Evolutionary conservation across 257 asterid species (phyloP).

Genomic region (Petunia axillaris): DNA sequence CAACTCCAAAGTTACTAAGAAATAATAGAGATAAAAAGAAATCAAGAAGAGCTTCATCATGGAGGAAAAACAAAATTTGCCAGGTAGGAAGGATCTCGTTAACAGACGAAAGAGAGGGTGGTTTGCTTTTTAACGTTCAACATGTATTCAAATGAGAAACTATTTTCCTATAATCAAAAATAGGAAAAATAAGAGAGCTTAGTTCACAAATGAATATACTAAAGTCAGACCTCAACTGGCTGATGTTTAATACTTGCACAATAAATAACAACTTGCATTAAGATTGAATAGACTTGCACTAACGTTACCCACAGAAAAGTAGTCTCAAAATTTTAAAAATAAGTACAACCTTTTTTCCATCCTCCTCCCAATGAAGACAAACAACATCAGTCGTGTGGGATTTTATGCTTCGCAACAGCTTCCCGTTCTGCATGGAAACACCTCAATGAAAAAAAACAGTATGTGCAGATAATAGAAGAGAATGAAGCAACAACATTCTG

Average conservation of each 20-base stretch:
- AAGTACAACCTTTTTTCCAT: slow-evolving; percentile 47
- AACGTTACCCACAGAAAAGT: background rate
- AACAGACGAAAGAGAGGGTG: background rate
- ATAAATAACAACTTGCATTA: slow-evolving; percentile 15
- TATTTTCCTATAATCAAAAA: background rate
- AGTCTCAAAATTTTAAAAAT: slow-evolving; percentile 22
- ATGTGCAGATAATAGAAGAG: slow-evolving; percentile 2
- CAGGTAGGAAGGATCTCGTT: slow-evolving; percentile 11
- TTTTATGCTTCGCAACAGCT: slow-evolving; percentile 78
- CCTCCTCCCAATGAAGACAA: slow-evolving; percentile 96
- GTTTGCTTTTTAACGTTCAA: background rate
- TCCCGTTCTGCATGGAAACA: slow-evolving; percentile 68
- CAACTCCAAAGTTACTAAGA: slow-evolving; percentile 5
- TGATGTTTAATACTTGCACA: slow-evolving; percentile 12
- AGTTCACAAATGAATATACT: slow-evolving; percentile 7
- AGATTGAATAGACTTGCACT: slow-evolving; percentile 16
- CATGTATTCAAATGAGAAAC: background rate
- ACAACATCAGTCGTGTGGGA: slow-evolving; percentile 70
- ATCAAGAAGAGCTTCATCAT: slow-evolving; percentile 17
- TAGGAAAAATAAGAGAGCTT: background rate
- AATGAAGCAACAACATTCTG: slow-evolving; percentile 16
- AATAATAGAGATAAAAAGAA: slow-evolving; percentile 3
- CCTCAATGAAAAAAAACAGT: slow-evolving; percentile 20
- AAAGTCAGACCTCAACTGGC: slow-evolving; percentile 6
- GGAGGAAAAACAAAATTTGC: slow-evolving; percentile 15